Evolutionary conservation across 306 rosid species (phyloP), one percentile per base, ranked within the genome.

Genomic region (Purshia tridentata): DNA sequence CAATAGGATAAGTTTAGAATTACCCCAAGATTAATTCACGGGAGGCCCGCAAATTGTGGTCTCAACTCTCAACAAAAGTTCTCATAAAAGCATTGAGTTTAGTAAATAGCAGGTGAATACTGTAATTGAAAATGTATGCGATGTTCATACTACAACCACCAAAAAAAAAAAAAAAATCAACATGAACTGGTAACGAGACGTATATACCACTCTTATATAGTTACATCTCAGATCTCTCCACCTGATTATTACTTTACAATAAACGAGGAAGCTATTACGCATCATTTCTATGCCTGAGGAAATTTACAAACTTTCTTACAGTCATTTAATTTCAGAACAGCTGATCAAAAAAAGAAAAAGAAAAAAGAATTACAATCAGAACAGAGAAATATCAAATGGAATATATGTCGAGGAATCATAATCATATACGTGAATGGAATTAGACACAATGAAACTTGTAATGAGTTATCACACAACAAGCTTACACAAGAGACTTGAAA

Each of bases 401-500:
- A 57, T 57, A 55, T 56, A 23, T 57, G 67, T 40, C n/a, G 22
- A 14, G 44, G 52, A 77, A 73, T 76, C 74, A 67, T 76, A 74
- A 53, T 67, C 70, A 57, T 56, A 79, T 76, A 77, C 9, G 71
- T 72, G 65, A 49, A 80, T n/a, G 69, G 56, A 56, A 77, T 57
- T 49, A 16, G 45, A 20, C 74, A 23, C 20, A 14, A n/a, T 20
- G 44, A 69, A 83, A 50, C 81, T 71, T 66, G 69, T 79, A 78
- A 20, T 10, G 41, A 3, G 58, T 72, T 57, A 78, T 63, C 53
- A 4, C 18, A 13, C 61, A 67, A 56, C 18, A 51, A 41, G 61
- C 77, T 85, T 82, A 87, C 77, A 87, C 84, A 40, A 84, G 83
- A 71, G 70, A 53, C 78, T 67, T 84, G 73, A 87, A 48, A 46